Percentiles rank a stretch among this genome's conserved stretches.
Conservation (phyloP, 305 asterid species). For the Lippia alba region DNA sequence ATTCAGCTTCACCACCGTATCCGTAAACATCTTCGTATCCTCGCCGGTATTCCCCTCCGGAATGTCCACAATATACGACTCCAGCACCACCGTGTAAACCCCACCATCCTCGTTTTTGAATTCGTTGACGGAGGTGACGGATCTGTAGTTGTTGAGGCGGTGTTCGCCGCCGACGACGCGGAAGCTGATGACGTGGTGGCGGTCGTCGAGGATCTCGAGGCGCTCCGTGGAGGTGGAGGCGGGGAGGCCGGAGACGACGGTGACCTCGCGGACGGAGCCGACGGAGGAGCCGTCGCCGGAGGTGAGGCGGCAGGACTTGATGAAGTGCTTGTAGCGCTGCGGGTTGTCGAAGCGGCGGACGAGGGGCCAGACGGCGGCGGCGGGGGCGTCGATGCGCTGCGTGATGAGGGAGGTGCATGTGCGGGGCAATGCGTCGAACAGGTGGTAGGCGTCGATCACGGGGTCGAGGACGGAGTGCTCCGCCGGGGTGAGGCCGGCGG, state of each 20-base stretch:
- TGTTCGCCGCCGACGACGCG: constrained; percentile 85
- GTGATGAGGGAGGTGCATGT: constrained; percentile 74
- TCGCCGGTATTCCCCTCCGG: constrained; percentile 80
- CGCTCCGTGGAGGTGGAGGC: constrained; percentile 80
- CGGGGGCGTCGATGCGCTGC: constrained; percentile 69
- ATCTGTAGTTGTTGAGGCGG: constrained; percentile 66
- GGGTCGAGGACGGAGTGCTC: constrained; percentile 50
- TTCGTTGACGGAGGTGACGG: constrained; percentile 74
- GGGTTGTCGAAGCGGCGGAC: constrained; percentile 79
- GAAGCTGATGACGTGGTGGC: constrained; percentile 60
- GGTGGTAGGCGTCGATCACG: constrained; percentile 56
- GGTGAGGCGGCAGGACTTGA: constrained; percentile 65
- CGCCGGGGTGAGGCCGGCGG: constrained; percentile 51
- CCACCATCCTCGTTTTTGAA: constrained; percentile 39
- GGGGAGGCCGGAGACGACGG: constrained; percentile 82
- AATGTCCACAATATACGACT: constrained; percentile 80
- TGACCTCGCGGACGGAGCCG: constrained; percentile 74
- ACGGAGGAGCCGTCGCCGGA: constrained; percentile 60
- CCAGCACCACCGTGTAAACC: constrained; percentile 64
- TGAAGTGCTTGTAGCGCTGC: constrained; percentile 79
- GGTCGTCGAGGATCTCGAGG: constrained; percentile 72
- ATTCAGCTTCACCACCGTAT: constrained; percentile 80
- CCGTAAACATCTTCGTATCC: constrained; percentile 79
- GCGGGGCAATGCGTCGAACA: constrained; percentile 58
- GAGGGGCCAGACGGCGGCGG: constrained; percentile 65